Evolutionary conservation across 192 early-diverging fungal species (phyloP).

Genomic region (Spizellomyces punctatus): DNA sequence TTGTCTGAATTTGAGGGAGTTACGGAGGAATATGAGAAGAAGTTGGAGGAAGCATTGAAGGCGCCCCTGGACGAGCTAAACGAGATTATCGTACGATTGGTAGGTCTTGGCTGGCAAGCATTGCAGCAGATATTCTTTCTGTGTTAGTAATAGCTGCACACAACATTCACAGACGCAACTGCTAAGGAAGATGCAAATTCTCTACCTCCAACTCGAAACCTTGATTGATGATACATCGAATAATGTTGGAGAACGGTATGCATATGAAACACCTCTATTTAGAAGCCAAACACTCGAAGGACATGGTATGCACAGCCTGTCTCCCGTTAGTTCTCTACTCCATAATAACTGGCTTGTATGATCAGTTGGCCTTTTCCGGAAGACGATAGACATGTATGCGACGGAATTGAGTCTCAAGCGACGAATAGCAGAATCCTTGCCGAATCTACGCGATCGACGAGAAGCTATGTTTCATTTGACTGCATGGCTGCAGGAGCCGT

Average conservation of each 20-base stretch:
- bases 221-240: slow-evolving; percentile 26
- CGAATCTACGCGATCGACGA: not conserved
- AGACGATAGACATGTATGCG: slow-evolving; percentile 11
- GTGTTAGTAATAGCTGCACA: no score
- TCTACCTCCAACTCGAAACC: not conserved
- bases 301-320: not conserved
- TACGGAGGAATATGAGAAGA: not conserved
- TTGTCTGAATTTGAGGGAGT: not conserved
- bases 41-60: not conserved
- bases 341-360: no score
- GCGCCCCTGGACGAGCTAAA: not conserved
- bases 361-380: not conserved
- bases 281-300: slow-evolving; percentile 9
- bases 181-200: slow-evolving; percentile 18
- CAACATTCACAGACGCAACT: not conserved
- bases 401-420: slow-evolving; percentile 12
- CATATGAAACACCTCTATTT: slow-evolving; percentile 7
- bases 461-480: slow-evolving; percentile 22
- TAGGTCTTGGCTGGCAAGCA: not conserved
- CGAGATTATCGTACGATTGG: not conserved
- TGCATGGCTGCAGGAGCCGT: slow-evolving; percentile 37
- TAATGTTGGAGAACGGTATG: slow-evolving; percentile 18
- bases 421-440: slow-evolving; percentile 2
- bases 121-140: no score
- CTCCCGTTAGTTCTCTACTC: not conserved